Evolutionary conservation across 1,139 yeast genomes (phyloP), one percentile per base, ranked within the genome.

Genomic region (Saccharomyces hybrid): DNA sequence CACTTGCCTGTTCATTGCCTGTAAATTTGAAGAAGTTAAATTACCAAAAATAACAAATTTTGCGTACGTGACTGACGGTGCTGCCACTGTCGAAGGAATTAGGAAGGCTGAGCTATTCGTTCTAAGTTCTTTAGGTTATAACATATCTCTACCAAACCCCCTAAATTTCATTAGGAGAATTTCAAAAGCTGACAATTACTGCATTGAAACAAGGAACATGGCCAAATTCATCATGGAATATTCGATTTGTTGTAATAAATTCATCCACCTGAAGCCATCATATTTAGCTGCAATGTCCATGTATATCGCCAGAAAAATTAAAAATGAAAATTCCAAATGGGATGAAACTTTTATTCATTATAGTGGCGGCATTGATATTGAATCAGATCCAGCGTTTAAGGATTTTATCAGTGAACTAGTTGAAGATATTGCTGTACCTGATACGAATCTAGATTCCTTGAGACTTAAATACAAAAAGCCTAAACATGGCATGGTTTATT

Each of bases 1-100:
- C 3, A 90, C 97, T 1, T 82, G 95, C 7, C 73, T 91, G 60
- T 88, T 90, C 71, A 86, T 90, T 60, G 97, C 97, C 31, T 95
- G 97, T 23, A 91, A 91, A 73, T 90, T 88, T 70, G 98, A 93
- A 73, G 99, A 93, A 73, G 96, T 93, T 34, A 88, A 86, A 67
- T 80, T 93, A n/a, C 99, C 99, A 5, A 84, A 93, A 49, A 86
- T 91, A 51, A 82, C 86, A 60, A 88, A 88, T 71, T 91, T 89
- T 70, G 89, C 96, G 11, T 88, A 88, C 69, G 89, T 90, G 60
- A 89, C 97, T 32, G 97, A 89, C 70, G 76, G 76, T 42, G 89
- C 93, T 14, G 89, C 86, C 68, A 79, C 88, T 11, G 91, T 84
- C 67, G 89, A 85, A 54, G 96, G 89, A 65, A 88, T 93, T 57